Evolutionary conservation across 495 filamentous ascomycete species (phyloP).

Genomic region (Trichocladium antarcticum): DNA sequence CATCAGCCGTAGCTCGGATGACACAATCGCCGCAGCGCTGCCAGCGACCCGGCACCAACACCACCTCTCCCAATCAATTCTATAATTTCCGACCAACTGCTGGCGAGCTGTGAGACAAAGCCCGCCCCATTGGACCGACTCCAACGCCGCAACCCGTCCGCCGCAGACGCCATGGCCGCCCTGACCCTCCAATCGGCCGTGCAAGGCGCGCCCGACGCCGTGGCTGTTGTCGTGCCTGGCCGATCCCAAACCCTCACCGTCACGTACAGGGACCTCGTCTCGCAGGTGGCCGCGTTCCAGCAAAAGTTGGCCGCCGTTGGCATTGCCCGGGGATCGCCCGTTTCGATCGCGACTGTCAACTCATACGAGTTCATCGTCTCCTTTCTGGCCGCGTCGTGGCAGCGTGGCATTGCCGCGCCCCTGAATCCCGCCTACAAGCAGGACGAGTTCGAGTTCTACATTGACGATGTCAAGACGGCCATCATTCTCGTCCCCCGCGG

Average conservation of each 20-base stretch:
- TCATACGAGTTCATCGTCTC: conserved; percentile 73
- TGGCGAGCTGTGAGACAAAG: neutral
- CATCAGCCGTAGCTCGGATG: conserved; percentile 6
- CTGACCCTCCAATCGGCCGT: conserved; percentile 36
- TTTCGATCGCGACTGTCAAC: conserved; percentile 68
- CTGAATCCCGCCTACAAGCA: conserved; percentile 78
- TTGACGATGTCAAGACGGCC: conserved; percentile 67
- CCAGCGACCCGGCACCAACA: neutral
- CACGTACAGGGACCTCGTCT: conserved; percentile 50
- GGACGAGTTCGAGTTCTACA: conserved; percentile 81
- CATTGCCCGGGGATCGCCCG: conserved; percentile 49
- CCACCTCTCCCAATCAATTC: neutral
- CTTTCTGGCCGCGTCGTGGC: conserved; percentile 66
- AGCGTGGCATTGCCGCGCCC: conserved; percentile 68
- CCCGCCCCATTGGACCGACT: neutral
- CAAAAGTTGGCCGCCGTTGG: conserved; percentile 59
- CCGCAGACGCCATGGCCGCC: conserved; percentile 14
- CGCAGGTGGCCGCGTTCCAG: conserved; percentile 56
- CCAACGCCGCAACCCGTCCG: neutral
- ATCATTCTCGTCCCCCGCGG: conserved; percentile 62
- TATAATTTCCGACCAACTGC: neutral
- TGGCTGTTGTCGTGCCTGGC: conserved; percentile 58
- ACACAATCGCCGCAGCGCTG: conserved; percentile 11
- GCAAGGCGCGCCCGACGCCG: conserved; percentile 28
- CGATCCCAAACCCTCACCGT: conserved; percentile 46